A percentile compares a stretch with the other conserved stretches of the same genome.
Conservation (phyloP, 768 basidiomycete species). For the Mycena capillaripes region DNA sequence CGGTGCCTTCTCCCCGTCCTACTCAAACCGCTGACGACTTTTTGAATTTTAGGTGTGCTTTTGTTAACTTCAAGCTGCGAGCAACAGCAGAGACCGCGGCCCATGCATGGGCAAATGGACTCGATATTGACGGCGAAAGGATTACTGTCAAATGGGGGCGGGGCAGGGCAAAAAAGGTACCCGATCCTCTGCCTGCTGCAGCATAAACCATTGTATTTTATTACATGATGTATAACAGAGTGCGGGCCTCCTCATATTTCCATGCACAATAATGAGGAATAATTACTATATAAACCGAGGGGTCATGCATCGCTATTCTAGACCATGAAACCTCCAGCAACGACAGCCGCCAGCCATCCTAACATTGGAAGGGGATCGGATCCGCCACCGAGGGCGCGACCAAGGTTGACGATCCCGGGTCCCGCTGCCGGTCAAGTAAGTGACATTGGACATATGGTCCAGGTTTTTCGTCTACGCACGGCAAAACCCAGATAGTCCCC, state of each 20-base stretch:
- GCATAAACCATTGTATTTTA: constrained; percentile 24
- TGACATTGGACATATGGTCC: neutral
- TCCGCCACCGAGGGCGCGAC: constrained; percentile 58
- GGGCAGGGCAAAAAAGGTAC: constrained; percentile 59
- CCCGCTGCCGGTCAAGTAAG: constrained; percentile 59
- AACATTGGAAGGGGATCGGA: constrained; percentile 48
- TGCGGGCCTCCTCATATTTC: neutral
- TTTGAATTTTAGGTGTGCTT: constrained; percentile 82
- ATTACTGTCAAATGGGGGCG: constrained; percentile 92
- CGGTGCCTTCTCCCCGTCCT: constrained; percentile 30
- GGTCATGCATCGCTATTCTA: constrained; percentile 2
- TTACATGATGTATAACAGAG: neutral
- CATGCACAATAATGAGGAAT: constrained; percentile 28
- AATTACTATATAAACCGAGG: constrained; percentile 16
- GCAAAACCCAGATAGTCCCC: constrained; percentile 73
- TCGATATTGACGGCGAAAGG: constrained; percentile 86
- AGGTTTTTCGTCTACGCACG: constrained; percentile 58
- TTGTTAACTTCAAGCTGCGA: constrained; percentile 93
- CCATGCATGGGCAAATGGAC: constrained; percentile 89
- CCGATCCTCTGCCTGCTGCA: constrained; percentile 45
- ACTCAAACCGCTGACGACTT: neutral
- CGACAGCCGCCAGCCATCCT: constrained; percentile 59
- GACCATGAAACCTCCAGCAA: constrained; percentile 56
- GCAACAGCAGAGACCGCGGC: constrained; percentile 89
- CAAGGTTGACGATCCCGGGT: constrained; percentile 73